Percentiles rank a stretch among this genome's conserved stretches.
Evolutionary conservation across 169 alveolate genomes (phyloP).

Genomic region (Toxoplasma gondii): DNA sequence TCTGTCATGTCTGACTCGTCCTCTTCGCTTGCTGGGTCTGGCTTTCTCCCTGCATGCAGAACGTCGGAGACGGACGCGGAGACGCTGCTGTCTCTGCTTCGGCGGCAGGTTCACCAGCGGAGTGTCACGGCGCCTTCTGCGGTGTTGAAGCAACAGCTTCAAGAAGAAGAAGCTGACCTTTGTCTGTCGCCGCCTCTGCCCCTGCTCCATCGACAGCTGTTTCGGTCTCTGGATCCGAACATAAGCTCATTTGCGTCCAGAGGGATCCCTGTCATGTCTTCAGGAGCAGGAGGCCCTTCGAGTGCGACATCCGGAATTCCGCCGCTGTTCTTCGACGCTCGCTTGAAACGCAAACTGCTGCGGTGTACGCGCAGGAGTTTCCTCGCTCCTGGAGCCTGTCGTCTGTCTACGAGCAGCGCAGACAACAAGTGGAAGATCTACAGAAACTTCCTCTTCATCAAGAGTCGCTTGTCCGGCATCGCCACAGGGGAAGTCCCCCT

Average conservation of each 20-base stretch:
- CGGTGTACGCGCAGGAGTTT: neutral
- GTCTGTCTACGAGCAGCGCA: constrained; percentile 10
- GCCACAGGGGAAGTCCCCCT: constrained; percentile 58
- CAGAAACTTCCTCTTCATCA: neutral
- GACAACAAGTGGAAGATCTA: constrained; percentile 2
- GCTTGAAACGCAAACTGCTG: constrained; percentile 2
- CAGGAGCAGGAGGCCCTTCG: too few species aligned
- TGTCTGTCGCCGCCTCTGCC: neutral
- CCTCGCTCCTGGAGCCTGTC: neutral
- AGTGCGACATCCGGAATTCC: neutral
- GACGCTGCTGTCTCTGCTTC: neutral
- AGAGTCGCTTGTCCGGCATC: constrained; percentile 47
- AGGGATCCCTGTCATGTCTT: too few species aligned
- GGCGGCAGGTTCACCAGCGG: neutral
- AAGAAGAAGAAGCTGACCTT: neutral
- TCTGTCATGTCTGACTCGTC: too few species aligned
- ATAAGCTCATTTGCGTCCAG: too few species aligned
- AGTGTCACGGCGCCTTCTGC: constrained; percentile 28
- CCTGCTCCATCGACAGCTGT: neutral
- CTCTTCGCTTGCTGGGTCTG: too few species aligned
- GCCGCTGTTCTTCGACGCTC: neutral
- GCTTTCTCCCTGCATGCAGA: too few species aligned
- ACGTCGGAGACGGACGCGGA: neutral
- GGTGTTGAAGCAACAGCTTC: constrained; percentile 21
- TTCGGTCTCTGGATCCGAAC: neutral